Evolutionary conservation across 2,329 filamentous ascomycete genomes (phyloP).

Genomic region (Sarocladium oryzae): DNA sequence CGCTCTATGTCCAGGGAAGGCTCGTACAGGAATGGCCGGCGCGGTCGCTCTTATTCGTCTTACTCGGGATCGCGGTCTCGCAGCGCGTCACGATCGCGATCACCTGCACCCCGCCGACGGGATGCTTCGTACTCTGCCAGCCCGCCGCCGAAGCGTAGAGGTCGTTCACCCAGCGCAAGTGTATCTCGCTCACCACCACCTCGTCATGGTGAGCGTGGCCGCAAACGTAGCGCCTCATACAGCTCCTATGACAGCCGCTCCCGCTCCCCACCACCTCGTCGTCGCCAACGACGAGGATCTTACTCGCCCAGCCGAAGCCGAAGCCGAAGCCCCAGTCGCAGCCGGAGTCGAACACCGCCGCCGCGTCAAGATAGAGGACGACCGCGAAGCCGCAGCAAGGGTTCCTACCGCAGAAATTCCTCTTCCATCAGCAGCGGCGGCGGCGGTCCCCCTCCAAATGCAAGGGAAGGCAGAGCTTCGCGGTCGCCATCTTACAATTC

Average conservation of each 20-base stretch:
- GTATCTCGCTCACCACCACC: constrained; percentile 24
- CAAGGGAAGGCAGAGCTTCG: constrained; percentile 13
- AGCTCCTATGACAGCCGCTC: constrained; percentile 26
- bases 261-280: constrained; percentile 20
- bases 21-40: constrained; percentile 7
- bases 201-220: constrained; percentile 17
- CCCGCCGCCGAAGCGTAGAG: constrained; percentile 20
- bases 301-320: constrained; percentile 17
- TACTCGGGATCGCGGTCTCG: constrained; percentile 45
- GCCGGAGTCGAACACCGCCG: constrained; percentile 17
- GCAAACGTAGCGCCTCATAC: constrained; percentile 23
- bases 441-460: constrained; percentile 6
- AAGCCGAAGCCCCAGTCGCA: constrained; percentile 16
- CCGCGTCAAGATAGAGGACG: constrained; percentile 14
- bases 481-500: constrained; percentile 26
- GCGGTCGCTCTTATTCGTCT: constrained; percentile 24
- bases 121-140: constrained; percentile 23
- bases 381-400: constrained; percentile 10
- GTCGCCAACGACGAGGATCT: constrained; percentile 14
- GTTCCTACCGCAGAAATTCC: constrained; percentile 21
- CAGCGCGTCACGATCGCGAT: constrained; percentile 13
- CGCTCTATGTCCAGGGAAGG: constrained; percentile 23
- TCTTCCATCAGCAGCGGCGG: constrained; percentile 24
- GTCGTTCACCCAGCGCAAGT: constrained; percentile 19
- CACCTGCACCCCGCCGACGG: constrained; percentile 14